Conservation (phyloP, 73 alveolate species). For the Stentor roeselii region DNA sequence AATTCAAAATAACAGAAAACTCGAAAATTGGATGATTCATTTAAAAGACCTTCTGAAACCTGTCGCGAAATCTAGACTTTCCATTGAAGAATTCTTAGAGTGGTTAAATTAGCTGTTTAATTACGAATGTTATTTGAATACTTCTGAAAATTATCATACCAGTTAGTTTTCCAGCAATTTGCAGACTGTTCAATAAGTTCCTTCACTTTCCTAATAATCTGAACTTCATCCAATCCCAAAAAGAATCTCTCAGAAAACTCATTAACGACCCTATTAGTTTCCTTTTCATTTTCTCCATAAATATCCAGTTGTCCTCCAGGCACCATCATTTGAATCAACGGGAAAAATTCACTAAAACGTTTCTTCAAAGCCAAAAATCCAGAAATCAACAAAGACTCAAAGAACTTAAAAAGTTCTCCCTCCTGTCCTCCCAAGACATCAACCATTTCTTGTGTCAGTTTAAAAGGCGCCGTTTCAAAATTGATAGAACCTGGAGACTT, state of each 20-base stretch:
- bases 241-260: constrained; percentile 83
- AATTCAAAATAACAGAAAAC: too few relatives aligned
- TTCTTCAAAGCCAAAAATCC: constrained; percentile 49
- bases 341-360: constrained; percentile 75
- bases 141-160: constrained; percentile 68
- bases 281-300: constrained; percentile 68
- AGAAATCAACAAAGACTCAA: constrained; percentile 35
- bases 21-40: too few relatives aligned
- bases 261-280: constrained; percentile 81
- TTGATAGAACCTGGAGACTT: constrained; percentile 89
- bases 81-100: too few relatives aligned
- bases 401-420: constrained; percentile 41
- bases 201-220: constrained; percentile 51
- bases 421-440: constrained; percentile 90
- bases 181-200: constrained; percentile 41
- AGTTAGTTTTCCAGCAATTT: constrained; percentile 71
- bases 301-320: constrained; percentile 92
- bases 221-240: constrained; percentile 55
- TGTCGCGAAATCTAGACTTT: too few relatives aligned
- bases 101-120: too few relatives aligned
- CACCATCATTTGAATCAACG: constrained; percentile 92
- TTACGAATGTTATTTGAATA: constrained; percentile 63
- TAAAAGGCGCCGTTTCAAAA: constrained; percentile 97
- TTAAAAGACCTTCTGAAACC: too few relatives aligned
- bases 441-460: constrained; percentile 90